Evolutionary conservation across 768 basidiomycete species (phyloP).

Genomic region (Chalciporus chontae): DNA sequence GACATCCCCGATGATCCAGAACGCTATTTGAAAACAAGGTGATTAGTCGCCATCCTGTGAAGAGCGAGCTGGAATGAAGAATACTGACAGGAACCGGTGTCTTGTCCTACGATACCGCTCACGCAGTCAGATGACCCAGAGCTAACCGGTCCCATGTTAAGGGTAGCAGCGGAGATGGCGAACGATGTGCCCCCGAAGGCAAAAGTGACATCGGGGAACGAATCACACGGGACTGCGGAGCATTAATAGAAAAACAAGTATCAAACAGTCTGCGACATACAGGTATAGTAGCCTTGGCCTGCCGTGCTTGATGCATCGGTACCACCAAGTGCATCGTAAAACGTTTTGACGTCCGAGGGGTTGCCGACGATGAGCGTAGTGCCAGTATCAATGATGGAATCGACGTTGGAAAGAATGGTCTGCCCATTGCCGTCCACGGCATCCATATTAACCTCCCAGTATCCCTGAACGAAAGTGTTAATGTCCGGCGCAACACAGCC

Average conservation of each 20-base stretch:
- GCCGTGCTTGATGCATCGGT: constrained; percentile 12
- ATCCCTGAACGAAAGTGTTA: constrained; percentile 8
- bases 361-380: constrained; percentile 9
- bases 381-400: constrained; percentile 23
- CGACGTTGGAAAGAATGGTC: constrained; percentile 5
- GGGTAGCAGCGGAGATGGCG: background rate
- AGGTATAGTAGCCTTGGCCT: constrained; percentile 33
- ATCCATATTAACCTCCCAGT: constrained; percentile 19
- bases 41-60: background rate
- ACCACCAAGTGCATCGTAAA: constrained; percentile 27
- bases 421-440: background rate
- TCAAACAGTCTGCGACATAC: constrained; percentile 13
- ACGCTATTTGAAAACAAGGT: background rate
- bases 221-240: constrained; percentile 28
- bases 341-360: constrained; percentile 5
- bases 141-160: background rate
- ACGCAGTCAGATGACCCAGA: background rate
- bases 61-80: background rate
- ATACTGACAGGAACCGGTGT: constrained; percentile 3
- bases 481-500: no score
- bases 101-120: background rate
- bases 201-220: constrained; percentile 6
- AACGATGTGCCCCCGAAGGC: no score
- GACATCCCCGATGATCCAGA: constrained; percentile 34
- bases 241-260: background rate